A percentile compares a stretch with the other conserved stretches of the same genome.
These are phyloP conservation scores for Lodderomyces theae DNA, from an alignment of 1,139 yeast genomes.

Conservation along the genomic window DNA sequence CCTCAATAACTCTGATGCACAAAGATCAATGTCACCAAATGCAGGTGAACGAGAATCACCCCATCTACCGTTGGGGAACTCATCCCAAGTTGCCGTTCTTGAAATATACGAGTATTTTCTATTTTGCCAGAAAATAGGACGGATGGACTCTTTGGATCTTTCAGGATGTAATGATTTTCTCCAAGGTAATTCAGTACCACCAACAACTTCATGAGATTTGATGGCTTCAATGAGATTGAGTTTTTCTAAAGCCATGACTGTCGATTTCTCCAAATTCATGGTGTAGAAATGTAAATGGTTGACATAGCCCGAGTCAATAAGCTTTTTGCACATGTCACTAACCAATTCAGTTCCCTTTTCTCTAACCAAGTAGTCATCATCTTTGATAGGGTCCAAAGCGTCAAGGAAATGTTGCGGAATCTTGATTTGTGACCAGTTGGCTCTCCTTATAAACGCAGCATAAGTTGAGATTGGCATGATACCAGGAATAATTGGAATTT, in stretches of 20 bases:
- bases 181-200: conserved; percentile 68
- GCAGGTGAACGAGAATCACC: conserved; percentile 95
- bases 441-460: conserved; percentile 87
- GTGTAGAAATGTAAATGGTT: conserved; percentile 93
- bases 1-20: conserved; percentile 74
- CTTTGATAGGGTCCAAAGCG: conserved; percentile 77
- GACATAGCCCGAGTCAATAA: conserved; percentile 69
- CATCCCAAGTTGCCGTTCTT: conserved; percentile 93
- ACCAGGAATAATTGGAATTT: conserved; percentile 91
- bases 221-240: conserved; percentile 55
- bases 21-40: conserved; percentile 78
- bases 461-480: conserved; percentile 97
- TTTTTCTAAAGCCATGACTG: conserved; percentile 81
- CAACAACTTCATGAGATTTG: conserved; percentile 39
- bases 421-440: conserved; percentile 85
- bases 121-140: conserved; percentile 97
- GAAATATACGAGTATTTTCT: conserved; percentile 87
- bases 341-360: conserved; percentile 81
- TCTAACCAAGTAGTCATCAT: conserved; percentile 86
- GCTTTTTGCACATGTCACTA: conserved; percentile 75
- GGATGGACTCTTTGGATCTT: conserved; percentile 76
- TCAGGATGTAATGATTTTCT: conserved; percentile 82
- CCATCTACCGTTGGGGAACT: conserved; percentile 93
- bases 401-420: conserved; percentile 75
- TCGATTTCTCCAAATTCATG: conserved; percentile 90